Conservation (phyloP, 345 rosid genomes). For the Lepidium didymum region DNA sequence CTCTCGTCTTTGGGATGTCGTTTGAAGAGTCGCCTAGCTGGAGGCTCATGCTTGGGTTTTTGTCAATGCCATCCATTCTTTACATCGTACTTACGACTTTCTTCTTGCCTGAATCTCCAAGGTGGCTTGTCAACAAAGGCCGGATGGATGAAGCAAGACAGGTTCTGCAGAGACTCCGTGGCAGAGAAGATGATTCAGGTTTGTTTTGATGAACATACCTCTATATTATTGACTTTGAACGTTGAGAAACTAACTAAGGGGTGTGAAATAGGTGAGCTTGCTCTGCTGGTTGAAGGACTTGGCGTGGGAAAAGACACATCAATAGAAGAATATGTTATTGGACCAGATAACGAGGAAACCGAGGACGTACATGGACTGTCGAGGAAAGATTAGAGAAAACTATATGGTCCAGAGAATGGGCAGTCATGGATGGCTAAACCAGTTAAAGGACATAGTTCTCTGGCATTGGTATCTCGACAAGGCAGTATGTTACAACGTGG, state of each 20-base stretch:
- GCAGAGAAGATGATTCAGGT: conserved; percentile 87
- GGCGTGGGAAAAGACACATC: conserved; percentile 75
- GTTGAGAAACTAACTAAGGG: not conserved
- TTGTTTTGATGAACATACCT: conserved; percentile 15
- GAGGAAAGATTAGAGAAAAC: too few species aligned
- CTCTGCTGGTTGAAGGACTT: conserved; percentile 87
- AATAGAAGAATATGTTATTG: conserved; percentile 76
- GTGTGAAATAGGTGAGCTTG: conserved; percentile 65
- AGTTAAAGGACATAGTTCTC: too few species aligned
- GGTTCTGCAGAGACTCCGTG: conserved; percentile 71
- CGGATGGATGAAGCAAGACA: conserved; percentile 64
- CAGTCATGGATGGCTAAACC: too few species aligned
- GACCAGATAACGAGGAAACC: too few species aligned
- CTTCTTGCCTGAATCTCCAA: conserved; percentile 88
- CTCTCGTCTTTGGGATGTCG: conserved; percentile 77
- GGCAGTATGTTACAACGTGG: too few species aligned
- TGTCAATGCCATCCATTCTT: conserved; percentile 56
- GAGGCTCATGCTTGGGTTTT: conserved; percentile 82
- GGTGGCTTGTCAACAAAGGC: conserved; percentile 94
- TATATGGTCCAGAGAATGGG: too few species aligned
- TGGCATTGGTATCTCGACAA: too few species aligned
- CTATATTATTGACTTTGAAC: not conserved
- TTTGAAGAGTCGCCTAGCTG: conserved; percentile 60
- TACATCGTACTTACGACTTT: conserved; percentile 50
- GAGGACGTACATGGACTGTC: too few species aligned